Percentiles rank a stretch among this genome's conserved stretches.
Conservation (phyloP, 345 rosid genomes). For the Camelina hispida region DNA sequence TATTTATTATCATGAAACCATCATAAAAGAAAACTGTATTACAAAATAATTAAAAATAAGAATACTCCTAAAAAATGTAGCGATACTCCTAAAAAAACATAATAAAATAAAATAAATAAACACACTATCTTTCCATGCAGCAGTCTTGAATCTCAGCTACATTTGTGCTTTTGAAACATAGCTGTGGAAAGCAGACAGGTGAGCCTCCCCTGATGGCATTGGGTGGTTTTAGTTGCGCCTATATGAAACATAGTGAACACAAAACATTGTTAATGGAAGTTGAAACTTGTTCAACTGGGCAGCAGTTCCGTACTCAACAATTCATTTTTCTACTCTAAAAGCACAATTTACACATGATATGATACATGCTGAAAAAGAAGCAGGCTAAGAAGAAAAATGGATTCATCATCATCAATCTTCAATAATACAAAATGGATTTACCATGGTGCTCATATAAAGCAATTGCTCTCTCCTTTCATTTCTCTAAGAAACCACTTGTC, state of each 20-base stretch:
- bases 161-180: no score
- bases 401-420: not conserved
- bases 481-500: slow-evolving; percentile 91
- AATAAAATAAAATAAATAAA: no score
- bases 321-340: slow-evolving; percentile 1
- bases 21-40: no score
- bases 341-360: not conserved
- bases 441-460: slow-evolving; percentile 89
- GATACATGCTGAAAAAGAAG: not conserved
- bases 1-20: no score
- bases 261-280: slow-evolving; percentile 2
- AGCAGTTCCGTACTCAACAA: not conserved
- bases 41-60: no score
- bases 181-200: no score
- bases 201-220: no score
- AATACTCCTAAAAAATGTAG: no score
- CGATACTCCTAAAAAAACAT: no score
- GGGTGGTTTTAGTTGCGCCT: slow-evolving; percentile 76
- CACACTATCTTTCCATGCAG: no score
- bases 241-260: slow-evolving; percentile 3
- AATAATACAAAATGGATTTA: no score
- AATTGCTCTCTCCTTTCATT: slow-evolving; percentile 80
- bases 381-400: not conserved
- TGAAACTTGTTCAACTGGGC: not conserved
- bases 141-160: no score